These are phyloP conservation scores for Phyllosticta citriasiana DNA, from an alignment of 2,329 filamentous ascomycete species.

Conservation along the genomic window DNA sequence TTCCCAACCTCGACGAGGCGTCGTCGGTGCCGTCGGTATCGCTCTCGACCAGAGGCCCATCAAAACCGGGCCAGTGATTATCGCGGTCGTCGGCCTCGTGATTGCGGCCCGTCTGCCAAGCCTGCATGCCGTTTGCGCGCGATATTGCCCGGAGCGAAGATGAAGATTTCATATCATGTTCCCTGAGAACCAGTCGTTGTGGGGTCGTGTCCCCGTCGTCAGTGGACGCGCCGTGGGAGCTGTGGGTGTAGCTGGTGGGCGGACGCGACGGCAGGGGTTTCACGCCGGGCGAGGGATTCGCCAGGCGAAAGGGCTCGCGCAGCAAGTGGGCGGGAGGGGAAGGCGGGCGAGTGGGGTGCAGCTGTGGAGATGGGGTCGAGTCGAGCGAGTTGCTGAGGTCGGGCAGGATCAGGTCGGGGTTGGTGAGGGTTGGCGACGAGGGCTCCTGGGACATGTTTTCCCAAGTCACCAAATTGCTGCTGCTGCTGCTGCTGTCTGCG, in stretches of 20 bases:
- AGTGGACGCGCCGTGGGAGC: neutral
- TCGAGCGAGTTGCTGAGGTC: conserved; percentile 28
- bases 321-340: conserved; percentile 25
- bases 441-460: conserved; percentile 21
- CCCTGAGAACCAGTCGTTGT: neutral
- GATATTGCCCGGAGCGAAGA: neutral
- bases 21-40: conserved; percentile 13
- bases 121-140: conserved; percentile 7
- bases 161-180: neutral
- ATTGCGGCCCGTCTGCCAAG: conserved; percentile 8
- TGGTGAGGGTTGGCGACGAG: conserved; percentile 77
- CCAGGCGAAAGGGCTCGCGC: conserved; percentile 19
- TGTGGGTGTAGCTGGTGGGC: neutral
- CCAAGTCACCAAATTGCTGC: conserved; percentile 8
- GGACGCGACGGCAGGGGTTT: conserved; percentile 18
- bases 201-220: conserved; percentile 9
- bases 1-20: conserved; percentile 20
- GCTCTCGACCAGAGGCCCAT: neutral
- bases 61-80: neutral
- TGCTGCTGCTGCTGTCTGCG: neutral
- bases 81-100: neutral
- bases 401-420: conserved; percentile 90
- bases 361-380: conserved; percentile 40
- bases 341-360: conserved; percentile 38
- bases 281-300: conserved; percentile 16